Evolutionary conservation across 2,329 filamentous ascomycete species (phyloP), one percentile per base, ranked within the genome.

Genomic region (Dryadomyces quercivorus): DNA sequence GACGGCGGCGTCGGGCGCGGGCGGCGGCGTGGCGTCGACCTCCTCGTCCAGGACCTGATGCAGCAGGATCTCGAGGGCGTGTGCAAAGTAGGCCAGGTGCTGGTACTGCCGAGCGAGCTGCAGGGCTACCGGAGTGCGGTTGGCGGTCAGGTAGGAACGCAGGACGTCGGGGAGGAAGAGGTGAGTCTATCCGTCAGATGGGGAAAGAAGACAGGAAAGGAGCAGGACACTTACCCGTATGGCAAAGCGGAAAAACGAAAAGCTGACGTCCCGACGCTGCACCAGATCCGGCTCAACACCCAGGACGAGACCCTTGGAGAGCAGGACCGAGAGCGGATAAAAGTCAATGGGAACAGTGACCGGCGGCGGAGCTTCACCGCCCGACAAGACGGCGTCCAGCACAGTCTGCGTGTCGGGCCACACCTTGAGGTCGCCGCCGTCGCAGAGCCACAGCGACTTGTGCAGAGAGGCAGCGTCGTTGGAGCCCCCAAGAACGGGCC

Each of bases 21-120:
- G 82, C 6, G 76, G 74, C 1, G 82, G 82, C 5, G 76, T 74
- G 1, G 78, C 74, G 57, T 65, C 93, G 2, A 95, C 92, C 67
- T 96, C 93, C 60, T 95, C 89, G 63, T 98, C 93, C 1, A 98
- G 75, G 5, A 97, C 90, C 59, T 93, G 85, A 65, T 98, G 93
- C 13, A 98, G 75, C 20, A 98, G 76, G 46, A 98, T 82, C 67
- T 98, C 93, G 31, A 98, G 76, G 0, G 88, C 92, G 65, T 98
- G 93, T 0, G 91, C 80, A 65, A 97, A 95, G 66, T 98, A 98
- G 52, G 88, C 85, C 3, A 98, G 75, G 56, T 88, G 77, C 62
- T 91, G 84, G 65, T 95, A 97, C 61, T 91, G 85, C 61, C 88
- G 85, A 8, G 89, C 88, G 15, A 97, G 74, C 56, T 84, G 83